These are phyloP conservation scores for Coemansia sp. DNA, from an alignment of 192 early-diverging fungal genomes.

Conservation along the genomic window DNA sequence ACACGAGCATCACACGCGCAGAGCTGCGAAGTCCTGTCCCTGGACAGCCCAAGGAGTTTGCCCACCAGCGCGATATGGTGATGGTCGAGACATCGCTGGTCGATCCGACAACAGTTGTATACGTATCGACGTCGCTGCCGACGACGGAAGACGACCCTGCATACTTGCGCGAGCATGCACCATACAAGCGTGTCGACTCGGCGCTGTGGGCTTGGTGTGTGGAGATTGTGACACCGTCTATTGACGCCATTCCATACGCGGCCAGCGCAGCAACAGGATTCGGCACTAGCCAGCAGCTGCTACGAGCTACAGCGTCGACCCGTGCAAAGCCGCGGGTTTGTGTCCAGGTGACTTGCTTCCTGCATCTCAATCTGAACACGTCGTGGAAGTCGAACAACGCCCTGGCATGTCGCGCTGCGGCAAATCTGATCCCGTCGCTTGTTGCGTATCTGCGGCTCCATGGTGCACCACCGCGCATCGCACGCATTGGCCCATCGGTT, in stretches of 20 bases:
- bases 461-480: slow-evolving; percentile 45
- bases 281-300: not conserved
- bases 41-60: slow-evolving; percentile 36
- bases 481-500: slow-evolving; percentile 33
- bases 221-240: slow-evolving; percentile 39
- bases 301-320: not conserved
- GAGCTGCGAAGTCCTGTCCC: slow-evolving; percentile 39
- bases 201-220: slow-evolving; percentile 54
- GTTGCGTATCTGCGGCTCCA: slow-evolving; percentile 43
- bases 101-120: slow-evolving; percentile 51
- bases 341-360: slow-evolving; percentile 46
- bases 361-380: slow-evolving; percentile 40
- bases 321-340: slow-evolving; percentile 28
- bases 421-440: slow-evolving; percentile 46
- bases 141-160: slow-evolving; percentile 40
- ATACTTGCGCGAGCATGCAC: slow-evolving; percentile 27
- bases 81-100: slow-evolving; percentile 55
- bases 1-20: slow-evolving; percentile 42
- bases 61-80: slow-evolving; percentile 39
- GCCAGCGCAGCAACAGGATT: not conserved
- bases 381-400: slow-evolving; percentile 46
- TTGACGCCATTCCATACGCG: slow-evolving; percentile 17
- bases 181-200: slow-evolving; percentile 31
- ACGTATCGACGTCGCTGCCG: slow-evolving; percentile 43
- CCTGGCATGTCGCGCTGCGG: slow-evolving; percentile 37